Conservation (phyloP, 805 yeast genomes). For the Candida peoriensis region DNA sequence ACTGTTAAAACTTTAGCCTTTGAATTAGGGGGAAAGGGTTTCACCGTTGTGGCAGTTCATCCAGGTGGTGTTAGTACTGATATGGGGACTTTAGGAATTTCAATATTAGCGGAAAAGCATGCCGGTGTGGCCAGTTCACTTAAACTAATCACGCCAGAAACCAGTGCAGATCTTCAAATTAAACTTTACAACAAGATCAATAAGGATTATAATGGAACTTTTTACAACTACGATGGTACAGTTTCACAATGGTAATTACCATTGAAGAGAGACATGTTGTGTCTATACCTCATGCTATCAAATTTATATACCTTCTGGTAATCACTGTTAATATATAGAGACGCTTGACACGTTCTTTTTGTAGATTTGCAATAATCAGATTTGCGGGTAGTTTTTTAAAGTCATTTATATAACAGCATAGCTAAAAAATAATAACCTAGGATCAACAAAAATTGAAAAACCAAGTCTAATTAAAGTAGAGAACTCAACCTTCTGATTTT, state of each 20-base stretch:
- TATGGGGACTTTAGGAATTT: slow-evolving; percentile 17
- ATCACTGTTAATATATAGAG: too few relatives aligned
- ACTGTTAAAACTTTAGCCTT: slow-evolving; percentile 21
- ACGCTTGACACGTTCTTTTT: too few relatives aligned
- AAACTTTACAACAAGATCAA: slow-evolving; percentile 14
- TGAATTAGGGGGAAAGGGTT: slow-evolving; percentile 25
- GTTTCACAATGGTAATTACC: neutral
- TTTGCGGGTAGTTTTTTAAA: too few relatives aligned
- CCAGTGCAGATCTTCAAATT: slow-evolving; percentile 18
- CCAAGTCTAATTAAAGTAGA: too few relatives aligned
- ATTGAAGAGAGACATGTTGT: too few relatives aligned
- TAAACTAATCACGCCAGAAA: slow-evolving; percentile 19
- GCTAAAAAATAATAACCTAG: too few relatives aligned
- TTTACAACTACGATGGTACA: neutral
- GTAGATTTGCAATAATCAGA: too few relatives aligned
- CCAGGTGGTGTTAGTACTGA: slow-evolving; percentile 37
- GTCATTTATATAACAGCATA: too few relatives aligned
- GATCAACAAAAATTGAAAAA: too few relatives aligned
- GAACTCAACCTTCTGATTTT: too few relatives aligned
- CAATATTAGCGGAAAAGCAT: neutral
- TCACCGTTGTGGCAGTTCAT: slow-evolving; percentile 28
- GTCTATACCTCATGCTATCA: too few relatives aligned
- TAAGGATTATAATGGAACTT: neutral
- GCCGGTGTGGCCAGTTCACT: neutral
- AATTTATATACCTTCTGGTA: too few relatives aligned